These are phyloP conservation scores for Halophytophthora batemanensis DNA, from an alignment of 352 stramenopile genomes.

Conservation along the genomic window DNA sequence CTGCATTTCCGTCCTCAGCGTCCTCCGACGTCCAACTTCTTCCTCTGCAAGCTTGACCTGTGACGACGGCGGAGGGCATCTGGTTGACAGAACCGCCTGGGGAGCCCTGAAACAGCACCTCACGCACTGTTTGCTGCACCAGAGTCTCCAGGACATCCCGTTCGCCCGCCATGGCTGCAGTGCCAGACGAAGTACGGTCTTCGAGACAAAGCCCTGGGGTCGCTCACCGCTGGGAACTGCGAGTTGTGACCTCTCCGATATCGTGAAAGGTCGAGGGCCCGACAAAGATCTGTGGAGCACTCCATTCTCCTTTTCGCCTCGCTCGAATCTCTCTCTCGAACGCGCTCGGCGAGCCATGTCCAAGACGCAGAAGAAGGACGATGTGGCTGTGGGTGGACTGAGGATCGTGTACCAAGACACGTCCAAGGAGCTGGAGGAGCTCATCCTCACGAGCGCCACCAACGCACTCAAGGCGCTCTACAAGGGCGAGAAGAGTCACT, in stretches of 20 bases:
- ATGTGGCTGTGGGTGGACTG: conserved; percentile 61
- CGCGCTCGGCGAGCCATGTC: conserved; percentile 36
- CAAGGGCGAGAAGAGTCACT: conserved; percentile 84
- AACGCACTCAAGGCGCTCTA: conserved; percentile 80
- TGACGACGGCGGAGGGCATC: background rate
- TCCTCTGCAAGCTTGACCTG: background rate
- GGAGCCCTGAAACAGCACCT: conserved; percentile 32
- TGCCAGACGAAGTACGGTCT: background rate
- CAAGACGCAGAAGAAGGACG: conserved; percentile 79
- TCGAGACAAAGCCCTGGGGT: conserved; percentile 2
- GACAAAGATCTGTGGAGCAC: background rate
- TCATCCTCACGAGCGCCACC: conserved; percentile 66
- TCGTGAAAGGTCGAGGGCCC: background rate
- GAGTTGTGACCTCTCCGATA: background rate
- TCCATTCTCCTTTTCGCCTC: too few relatives aligned
- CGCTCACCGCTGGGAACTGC: background rate
- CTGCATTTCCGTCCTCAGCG: too few relatives aligned
- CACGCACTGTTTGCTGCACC: conserved; percentile 37
- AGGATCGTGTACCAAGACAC: conserved; percentile 72
- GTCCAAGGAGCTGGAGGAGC: conserved; percentile 65
- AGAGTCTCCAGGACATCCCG: conserved; percentile 37
- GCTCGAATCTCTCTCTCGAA: too few relatives aligned
- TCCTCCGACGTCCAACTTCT: background rate
- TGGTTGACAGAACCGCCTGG: background rate
- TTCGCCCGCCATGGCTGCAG: conserved; percentile 5